Percentiles rank a stretch among this genome's conserved stretches.
These are phyloP conservation scores for Coniferiporia weirii DNA, from an alignment of 1,284 basidiomycete species.

Conservation along the genomic window DNA sequence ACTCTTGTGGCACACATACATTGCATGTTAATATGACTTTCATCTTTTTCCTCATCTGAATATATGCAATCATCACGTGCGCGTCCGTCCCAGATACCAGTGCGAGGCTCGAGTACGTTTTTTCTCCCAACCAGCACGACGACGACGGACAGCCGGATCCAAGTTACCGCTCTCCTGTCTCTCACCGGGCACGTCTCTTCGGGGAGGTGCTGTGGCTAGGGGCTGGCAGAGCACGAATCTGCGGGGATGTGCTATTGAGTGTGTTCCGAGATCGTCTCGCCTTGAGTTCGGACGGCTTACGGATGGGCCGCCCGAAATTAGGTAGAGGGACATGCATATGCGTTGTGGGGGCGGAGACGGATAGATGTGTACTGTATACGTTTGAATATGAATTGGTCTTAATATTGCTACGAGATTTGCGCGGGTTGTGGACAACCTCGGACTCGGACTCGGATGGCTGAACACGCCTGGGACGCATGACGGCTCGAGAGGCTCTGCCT, in stretches of 20 bases:
- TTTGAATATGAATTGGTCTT: too few relatives aligned
- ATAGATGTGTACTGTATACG: too few relatives aligned
- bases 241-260: too few relatives aligned
- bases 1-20: not conserved
- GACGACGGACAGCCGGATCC: constrained; percentile 54
- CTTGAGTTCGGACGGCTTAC: constrained; percentile 72
- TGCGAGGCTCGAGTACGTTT: not conserved
- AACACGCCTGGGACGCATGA: too few relatives aligned
- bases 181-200: constrained; percentile 39
- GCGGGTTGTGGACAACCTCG: too few relatives aligned
- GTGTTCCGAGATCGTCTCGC: constrained; percentile 40
- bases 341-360: not conserved
- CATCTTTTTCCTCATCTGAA: too few relatives aligned
- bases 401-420: too few relatives aligned
- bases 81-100: too few relatives aligned
- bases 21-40: too few relatives aligned
- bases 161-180: constrained; percentile 57
- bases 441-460: too few relatives aligned
- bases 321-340: constrained; percentile 54
- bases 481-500: too few relatives aligned
- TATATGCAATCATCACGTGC: too few relatives aligned
- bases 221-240: constrained; percentile 50
- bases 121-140: constrained; percentile 49
- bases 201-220: constrained; percentile 27
- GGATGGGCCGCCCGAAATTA: constrained; percentile 71